Percentiles rank a stretch among this genome's conserved stretches.
Evolutionary conservation across 805 yeast genomes (phyloP).

Genomic region (Metschnikowia amazonensis): DNA sequence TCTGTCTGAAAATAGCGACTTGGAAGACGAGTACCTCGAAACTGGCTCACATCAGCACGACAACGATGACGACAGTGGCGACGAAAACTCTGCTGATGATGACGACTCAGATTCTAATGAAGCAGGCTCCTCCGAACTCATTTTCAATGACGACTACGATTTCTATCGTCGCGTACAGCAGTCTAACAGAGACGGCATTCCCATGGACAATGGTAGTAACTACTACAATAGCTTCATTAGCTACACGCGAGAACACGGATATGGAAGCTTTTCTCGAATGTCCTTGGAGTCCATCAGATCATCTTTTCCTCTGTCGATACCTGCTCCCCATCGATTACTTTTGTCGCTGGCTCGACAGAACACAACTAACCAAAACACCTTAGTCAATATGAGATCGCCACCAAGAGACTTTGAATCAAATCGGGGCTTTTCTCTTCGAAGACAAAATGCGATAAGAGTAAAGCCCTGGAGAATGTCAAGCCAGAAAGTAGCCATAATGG

Average conservation of each 20-base stretch:
- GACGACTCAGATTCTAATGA: constrained; percentile 8
- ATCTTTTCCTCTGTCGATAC: neutral
- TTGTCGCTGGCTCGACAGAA: constrained; percentile 28
- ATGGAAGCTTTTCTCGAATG: neutral
- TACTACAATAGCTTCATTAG: neutral
- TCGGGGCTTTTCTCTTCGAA: constrained; percentile 24
- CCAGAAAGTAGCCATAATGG: constrained; percentile 1
- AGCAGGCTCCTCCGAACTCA: neutral
- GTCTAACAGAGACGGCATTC: neutral
- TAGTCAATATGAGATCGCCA: constrained; percentile 2
- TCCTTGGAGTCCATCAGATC: neutral
- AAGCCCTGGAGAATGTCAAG: constrained; percentile 1
- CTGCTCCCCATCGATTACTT: constrained; percentile 19
- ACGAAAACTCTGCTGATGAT: constrained; percentile 5
- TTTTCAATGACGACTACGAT: constrained; percentile 2
- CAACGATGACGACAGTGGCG: constrained; percentile 4
- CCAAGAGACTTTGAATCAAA: neutral
- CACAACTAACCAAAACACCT: constrained; percentile 20
- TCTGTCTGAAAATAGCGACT: constrained; percentile 1
- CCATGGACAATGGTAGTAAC: neutral
- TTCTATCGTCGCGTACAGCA: neutral
- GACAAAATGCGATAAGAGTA: constrained; percentile 33
- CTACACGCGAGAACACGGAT: neutral
- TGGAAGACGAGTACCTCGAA: neutral
- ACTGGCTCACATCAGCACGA: neutral